Conservation (phyloP, 2,329 filamentous ascomycete genomes). For the Aspergillus tamarii region DNA sequence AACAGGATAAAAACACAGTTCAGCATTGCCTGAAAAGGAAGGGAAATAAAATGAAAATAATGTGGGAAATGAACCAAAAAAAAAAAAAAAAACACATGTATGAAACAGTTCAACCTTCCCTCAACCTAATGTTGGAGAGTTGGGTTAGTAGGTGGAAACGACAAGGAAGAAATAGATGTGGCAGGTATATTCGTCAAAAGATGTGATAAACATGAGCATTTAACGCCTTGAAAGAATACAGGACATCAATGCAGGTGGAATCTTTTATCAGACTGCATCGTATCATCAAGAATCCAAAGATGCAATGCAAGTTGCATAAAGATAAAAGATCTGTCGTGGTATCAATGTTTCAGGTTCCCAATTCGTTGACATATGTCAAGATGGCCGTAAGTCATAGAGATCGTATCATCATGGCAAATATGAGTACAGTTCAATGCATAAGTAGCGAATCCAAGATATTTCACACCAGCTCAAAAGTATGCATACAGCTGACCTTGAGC, state of each 20-base stretch:
- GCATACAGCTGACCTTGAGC: slow-evolving; percentile 34
- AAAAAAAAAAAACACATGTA: slow-evolving; percentile 19
- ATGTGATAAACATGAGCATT: slow-evolving; percentile 18
- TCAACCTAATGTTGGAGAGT: neutral
- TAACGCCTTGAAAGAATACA: slow-evolving; percentile 28
- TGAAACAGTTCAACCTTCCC: slow-evolving; percentile 10
- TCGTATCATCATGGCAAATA: slow-evolving; percentile 44
- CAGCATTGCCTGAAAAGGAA: slow-evolving; percentile 1
- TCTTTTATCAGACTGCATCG: slow-evolving; percentile 21
- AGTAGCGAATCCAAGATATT: slow-evolving; percentile 22
- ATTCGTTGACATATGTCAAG: slow-evolving; percentile 29
- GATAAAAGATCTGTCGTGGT: slow-evolving; percentile 28
- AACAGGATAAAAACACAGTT: slow-evolving; percentile 18
- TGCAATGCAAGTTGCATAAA: slow-evolving; percentile 25
- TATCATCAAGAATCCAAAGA: slow-evolving; percentile 25
- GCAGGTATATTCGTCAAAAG: slow-evolving; percentile 13
- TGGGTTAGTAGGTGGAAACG: slow-evolving; percentile 5
- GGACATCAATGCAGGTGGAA: slow-evolving; percentile 21
- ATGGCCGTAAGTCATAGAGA: slow-evolving; percentile 35
- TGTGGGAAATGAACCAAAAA: neutral
- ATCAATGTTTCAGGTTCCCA: slow-evolving; percentile 27
- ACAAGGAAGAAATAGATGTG: slow-evolving; percentile 12
- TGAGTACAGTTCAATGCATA: slow-evolving; percentile 39
- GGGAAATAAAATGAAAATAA: slow-evolving; percentile 2
- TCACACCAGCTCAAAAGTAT: slow-evolving; percentile 35